Base-by-base conservation (phyloP, 306 rosid genomes). In the Dryas octopetala region DNA sequence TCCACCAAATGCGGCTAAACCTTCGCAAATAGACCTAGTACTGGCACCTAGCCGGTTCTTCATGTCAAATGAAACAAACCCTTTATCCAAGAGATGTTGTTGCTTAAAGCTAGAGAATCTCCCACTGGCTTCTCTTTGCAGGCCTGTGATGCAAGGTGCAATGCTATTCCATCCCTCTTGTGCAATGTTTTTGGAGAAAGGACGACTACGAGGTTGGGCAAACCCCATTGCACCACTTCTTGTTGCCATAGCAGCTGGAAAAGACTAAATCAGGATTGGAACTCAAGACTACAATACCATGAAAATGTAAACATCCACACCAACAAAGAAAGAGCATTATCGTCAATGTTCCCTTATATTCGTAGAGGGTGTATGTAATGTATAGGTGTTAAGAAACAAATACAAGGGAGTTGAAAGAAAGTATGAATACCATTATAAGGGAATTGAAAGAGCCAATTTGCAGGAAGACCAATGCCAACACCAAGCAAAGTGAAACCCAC, bases 401-500 rank as follows among this genome's bases (percentile, higher is more conserved):
- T 32, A 32, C 23, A 23, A 23, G 23, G 23, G 23, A 23, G 23
- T 23, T 23, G 23, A 32, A 32, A 28, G 17, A 63, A 38, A 51
- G 40, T 57, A 40, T 16, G 2, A 50, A 28, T 86, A 94, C 98
- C 98, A 68, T 80, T 73, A 75, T 80, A 86, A 49, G 98, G 89
- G 74, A 73, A 75, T 76, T 76, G 81, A 79, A 62, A 87, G 76
- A 89, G 66, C 71, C 73, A 65, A 66, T 91, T 90, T 68, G 91
- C 88, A 9, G 98, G 98, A 51, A 90, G 86, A 75, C 98, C 98
- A 75, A 94, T 47, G 28, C 98, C 98, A 64, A 89, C 14, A 61
- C 98, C 98, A 81, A 86, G 88, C 51, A 88, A 55, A 69, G 97
- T 94, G 68, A 94, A 62, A 16, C 98, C 98, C 32, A 94, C 96